A percentile compares a stretch with the other conserved stretches of the same genome.
These are phyloP conservation scores for Eimeria zaria DNA, from an alignment of 169 alveolate genomes.

Conservation along the genomic window DNA sequence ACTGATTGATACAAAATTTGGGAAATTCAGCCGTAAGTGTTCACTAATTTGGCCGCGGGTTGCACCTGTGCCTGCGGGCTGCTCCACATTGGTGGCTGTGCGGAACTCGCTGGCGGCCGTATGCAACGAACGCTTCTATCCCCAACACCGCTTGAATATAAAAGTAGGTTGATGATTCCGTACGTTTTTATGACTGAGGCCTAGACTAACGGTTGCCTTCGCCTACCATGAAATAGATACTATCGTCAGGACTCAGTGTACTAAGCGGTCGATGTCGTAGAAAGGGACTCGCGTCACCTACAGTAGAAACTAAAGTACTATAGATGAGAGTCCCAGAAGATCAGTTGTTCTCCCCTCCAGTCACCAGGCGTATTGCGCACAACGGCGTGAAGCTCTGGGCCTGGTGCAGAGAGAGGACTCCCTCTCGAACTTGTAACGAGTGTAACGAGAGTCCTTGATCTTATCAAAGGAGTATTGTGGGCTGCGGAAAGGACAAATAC, in stretches of 20 bases:
- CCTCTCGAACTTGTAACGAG: too few species aligned
- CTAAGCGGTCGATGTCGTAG: background rate
- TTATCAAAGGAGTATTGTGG: too few species aligned
- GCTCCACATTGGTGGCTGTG: background rate
- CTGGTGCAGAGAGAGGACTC: background rate
- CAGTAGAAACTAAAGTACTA: background rate
- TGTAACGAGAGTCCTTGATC: too few species aligned
- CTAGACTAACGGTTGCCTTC: background rate
- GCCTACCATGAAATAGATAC: background rate
- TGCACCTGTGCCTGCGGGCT: background rate
- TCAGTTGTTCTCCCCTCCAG: background rate
- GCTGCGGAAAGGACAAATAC: too few species aligned
- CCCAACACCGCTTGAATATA: background rate
- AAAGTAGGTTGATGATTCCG: background rate
- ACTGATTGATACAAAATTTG: background rate
- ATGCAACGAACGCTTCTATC: background rate
- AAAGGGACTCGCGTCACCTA: background rate
- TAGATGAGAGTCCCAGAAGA: background rate
- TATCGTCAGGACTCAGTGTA: background rate
- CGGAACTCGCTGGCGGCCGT: background rate
- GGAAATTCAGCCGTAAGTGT: background rate
- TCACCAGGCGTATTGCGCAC: background rate
- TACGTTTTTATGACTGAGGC: background rate
- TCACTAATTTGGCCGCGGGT: background rate
- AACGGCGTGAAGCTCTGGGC: background rate